A percentile compares a stretch with the other conserved stretches of the same genome.
Evolutionary conservation across 225 moss, liverwort and hornwort genomes (phyloP).

Genomic region (Marchantia polymorpha): DNA sequence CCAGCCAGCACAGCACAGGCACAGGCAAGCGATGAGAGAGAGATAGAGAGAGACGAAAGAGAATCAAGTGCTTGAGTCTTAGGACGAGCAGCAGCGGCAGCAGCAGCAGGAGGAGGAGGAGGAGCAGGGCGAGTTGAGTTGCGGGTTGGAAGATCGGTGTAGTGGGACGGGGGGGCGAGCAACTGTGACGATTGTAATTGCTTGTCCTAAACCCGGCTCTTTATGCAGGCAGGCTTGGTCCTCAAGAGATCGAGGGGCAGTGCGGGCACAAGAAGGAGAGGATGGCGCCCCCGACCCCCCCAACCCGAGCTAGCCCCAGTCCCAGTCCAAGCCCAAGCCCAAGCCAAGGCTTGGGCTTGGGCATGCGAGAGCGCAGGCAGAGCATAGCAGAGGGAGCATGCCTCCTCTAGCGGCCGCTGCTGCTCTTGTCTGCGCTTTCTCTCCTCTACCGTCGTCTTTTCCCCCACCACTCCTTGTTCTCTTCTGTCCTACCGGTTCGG

Average conservation of each 20-base stretch:
- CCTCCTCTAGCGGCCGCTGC: not conserved
- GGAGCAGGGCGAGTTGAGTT: no score
- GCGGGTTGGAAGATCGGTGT: not conserved
- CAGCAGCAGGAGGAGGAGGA: not conserved
- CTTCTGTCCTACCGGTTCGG: constrained; percentile 1
- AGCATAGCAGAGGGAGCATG: not conserved
- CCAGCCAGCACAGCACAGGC: not conserved
- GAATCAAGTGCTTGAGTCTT: not conserved
- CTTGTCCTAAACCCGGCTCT: constrained; percentile 31
- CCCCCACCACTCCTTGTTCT: not conserved
- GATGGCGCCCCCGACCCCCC: not conserved
- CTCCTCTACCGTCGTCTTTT: not conserved
- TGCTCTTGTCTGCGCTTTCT: not conserved
- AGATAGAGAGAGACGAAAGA: not conserved
- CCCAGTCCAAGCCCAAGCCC: no score
- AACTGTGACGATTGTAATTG: constrained; percentile 25
- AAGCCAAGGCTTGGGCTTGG: no score
- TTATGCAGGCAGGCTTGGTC: constrained; percentile 30
- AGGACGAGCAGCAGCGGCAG: constrained; percentile 1
- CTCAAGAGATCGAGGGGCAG: constrained; percentile 28
- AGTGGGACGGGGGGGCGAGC: not conserved
- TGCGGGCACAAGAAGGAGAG: constrained; percentile 1
- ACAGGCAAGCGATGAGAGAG: not conserved
- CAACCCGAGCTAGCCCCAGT: no score
- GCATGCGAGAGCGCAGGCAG: constrained; percentile 14